A percentile compares a stretch with the other conserved stretches of the same genome.
Evolutionary conservation across 768 basidiomycete species (phyloP).

Genomic region (Boletus rex-veris): DNA sequence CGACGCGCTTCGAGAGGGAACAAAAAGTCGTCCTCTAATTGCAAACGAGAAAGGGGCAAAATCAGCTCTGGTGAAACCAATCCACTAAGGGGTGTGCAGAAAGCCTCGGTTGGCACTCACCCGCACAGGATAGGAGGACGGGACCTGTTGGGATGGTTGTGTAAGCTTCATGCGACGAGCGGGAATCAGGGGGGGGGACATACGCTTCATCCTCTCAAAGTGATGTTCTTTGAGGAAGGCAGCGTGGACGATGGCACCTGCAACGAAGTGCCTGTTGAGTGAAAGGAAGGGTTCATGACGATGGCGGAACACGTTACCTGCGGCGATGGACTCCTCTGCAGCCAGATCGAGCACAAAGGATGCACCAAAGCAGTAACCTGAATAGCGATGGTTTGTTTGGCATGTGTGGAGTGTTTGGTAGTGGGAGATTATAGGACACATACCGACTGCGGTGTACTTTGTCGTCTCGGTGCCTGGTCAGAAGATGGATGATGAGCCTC

Average conservation of each 20-base stretch:
- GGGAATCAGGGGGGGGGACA: constrained; percentile 7
- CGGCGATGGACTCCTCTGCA: constrained; percentile 18
- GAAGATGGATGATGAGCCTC: no score
- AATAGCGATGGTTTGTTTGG: not conserved
- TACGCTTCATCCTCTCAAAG: constrained; percentile 46
- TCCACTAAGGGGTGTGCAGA: no score
- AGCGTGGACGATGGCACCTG: constrained; percentile 50
- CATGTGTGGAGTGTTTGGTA: not conserved
- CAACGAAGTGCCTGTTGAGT: constrained; percentile 12
- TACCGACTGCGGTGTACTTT: constrained; percentile 44
- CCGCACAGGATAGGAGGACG: constrained; percentile 22
- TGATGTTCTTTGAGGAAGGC: constrained; percentile 49
- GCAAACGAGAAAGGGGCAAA: not conserved
- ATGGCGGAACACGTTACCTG: no score
- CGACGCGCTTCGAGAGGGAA: constrained; percentile 49
- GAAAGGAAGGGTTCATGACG: not conserved
- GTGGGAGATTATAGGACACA: not conserved
- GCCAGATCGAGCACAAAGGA: constrained; percentile 46
- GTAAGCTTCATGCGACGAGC: not conserved
- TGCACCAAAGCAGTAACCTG: constrained; percentile 58
- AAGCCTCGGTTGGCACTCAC: constrained; percentile 3
- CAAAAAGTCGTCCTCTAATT: constrained; percentile 45
- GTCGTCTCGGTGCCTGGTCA: constrained; percentile 29
- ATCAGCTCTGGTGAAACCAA: no score
- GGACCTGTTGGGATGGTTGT: constrained; percentile 4